These are phyloP conservation scores for Globisporangium iwayamae DNA, from an alignment of 352 stramenopile species.

Conservation along the genomic window DNA sequence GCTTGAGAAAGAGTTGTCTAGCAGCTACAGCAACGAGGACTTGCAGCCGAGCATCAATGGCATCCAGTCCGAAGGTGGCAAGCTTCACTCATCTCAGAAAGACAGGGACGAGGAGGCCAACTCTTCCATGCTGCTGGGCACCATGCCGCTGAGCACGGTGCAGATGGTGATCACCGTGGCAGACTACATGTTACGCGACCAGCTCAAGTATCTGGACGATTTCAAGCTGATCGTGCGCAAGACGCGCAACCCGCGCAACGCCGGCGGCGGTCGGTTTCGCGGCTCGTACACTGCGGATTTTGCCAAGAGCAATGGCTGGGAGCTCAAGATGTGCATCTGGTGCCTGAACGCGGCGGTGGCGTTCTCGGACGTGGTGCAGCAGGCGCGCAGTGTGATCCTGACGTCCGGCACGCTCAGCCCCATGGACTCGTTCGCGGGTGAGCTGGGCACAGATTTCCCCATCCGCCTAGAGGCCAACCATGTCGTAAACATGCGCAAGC, in stretches of 20 bases:
- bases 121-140: constrained; percentile 33
- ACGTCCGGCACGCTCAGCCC: constrained; percentile 83
- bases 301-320: constrained; percentile 29
- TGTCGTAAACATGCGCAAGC: constrained; percentile 84
- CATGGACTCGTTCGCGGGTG: constrained; percentile 85
- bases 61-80: constrained; percentile 12
- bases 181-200: constrained; percentile 80
- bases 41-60: constrained; percentile 22
- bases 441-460: constrained; percentile 75
- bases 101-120: constrained; percentile 15
- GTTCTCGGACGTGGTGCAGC: constrained; percentile 69
- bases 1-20: constrained; percentile 54
- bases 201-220: constrained; percentile 77
- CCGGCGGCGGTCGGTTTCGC: constrained; percentile 16
- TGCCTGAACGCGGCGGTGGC: constrained; percentile 82
- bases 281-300: constrained; percentile 14
- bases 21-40: constrained; percentile 19
- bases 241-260: constrained; percentile 18
- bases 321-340: constrained; percentile 85
- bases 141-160: constrained; percentile 53
- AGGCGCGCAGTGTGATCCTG: constrained; percentile 73
- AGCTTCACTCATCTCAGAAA: constrained; percentile 13
- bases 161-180: constrained; percentile 61
- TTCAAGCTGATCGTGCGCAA: constrained; percentile 72
- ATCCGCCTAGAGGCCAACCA: constrained; percentile 85